Evolutionary conservation across 1,284 basidiomycete genomes (phyloP).

Genomic region (Rhizoctonia solani): DNA sequence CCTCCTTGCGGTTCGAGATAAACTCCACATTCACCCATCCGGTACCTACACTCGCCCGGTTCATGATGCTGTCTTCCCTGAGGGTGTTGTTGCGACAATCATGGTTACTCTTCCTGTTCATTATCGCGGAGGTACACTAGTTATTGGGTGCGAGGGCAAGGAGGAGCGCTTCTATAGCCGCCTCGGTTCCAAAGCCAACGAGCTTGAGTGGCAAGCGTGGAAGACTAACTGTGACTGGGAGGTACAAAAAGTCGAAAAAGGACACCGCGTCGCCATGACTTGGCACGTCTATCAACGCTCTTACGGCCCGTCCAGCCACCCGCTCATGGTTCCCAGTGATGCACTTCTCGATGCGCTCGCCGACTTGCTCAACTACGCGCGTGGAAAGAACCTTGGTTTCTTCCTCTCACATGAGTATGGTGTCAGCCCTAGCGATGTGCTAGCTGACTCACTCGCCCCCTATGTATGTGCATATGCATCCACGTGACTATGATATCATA

Average conservation of each 20-base stretch:
- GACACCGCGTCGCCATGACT: slow-evolving; percentile 67
- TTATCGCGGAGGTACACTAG: slow-evolving; percentile 66
- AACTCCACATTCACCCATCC: slow-evolving; percentile 65
- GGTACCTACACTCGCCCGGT: slow-evolving; percentile 60
- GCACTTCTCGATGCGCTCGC: slow-evolving; percentile 61
- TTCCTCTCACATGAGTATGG: slow-evolving; percentile 69
- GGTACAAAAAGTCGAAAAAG: slow-evolving; percentile 68
- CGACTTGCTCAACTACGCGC: slow-evolving; percentile 58
- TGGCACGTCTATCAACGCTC: slow-evolving; percentile 71
- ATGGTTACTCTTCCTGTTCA: slow-evolving; percentile 72
- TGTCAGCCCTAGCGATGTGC: slow-evolving; percentile 69
- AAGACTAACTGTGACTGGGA: slow-evolving; percentile 72
- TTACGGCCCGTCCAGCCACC: slow-evolving; percentile 63
- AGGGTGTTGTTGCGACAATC: slow-evolving; percentile 70
- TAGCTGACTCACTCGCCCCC: slow-evolving; percentile 71
- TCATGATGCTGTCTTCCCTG: slow-evolving; percentile 46
- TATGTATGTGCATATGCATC: slow-evolving; percentile 53
- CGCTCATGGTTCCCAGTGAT: slow-evolving; percentile 71
- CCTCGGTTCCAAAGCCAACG: slow-evolving; percentile 59
- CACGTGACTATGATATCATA: slow-evolving; percentile 1
- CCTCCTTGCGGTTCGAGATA: slow-evolving; percentile 67
- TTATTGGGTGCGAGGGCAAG: slow-evolving; percentile 58
- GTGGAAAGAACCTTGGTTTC: slow-evolving; percentile 71
- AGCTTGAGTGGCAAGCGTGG: slow-evolving; percentile 76
- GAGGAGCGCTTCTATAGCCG: slow-evolving; percentile 65